A percentile compares a stretch with the other conserved stretches of the same genome.
These are phyloP conservation scores for Cyberlindnera mrakii DNA, from an alignment of 805 yeast species.

Conservation along the genomic window DNA sequence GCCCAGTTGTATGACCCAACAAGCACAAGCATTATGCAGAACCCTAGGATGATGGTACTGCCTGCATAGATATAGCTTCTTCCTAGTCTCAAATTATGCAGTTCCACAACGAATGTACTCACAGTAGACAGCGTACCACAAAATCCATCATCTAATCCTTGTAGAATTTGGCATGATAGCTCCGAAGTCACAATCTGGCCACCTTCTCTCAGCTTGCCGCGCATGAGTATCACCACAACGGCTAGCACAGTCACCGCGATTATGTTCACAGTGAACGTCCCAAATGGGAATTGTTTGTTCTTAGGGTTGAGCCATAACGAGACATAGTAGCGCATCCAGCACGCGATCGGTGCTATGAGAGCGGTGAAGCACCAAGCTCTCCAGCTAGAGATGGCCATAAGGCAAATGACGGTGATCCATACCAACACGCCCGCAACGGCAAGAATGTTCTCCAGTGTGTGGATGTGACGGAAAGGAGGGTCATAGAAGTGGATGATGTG, in stretches of 20 bases:
- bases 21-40: slow-evolving; percentile 45
- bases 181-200: slow-evolving; percentile 25
- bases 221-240: slow-evolving; percentile 33
- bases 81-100: slow-evolving; percentile 32
- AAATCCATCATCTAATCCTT: slow-evolving; percentile 56
- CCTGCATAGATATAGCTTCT: slow-evolving; percentile 46
- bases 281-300: slow-evolving; percentile 43
- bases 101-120: slow-evolving; percentile 72
- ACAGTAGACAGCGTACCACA: slow-evolving; percentile 72
- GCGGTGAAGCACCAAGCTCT: slow-evolving; percentile 66
- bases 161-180: slow-evolving; percentile 43
- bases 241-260: slow-evolving; percentile 41
- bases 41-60: slow-evolving; percentile 41
- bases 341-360: slow-evolving; percentile 69
- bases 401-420: slow-evolving; percentile 20
- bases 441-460: slow-evolving; percentile 8
- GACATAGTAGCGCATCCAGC: slow-evolving; percentile 49
- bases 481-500: slow-evolving; percentile 41
- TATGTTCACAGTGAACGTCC: slow-evolving; percentile 46
- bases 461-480: slow-evolving; percentile 32
- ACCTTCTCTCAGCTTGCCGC: slow-evolving; percentile 33
- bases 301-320: slow-evolving; percentile 43
- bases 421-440: slow-evolving; percentile 12
- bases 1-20: slow-evolving; percentile 75
- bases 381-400: slow-evolving; percentile 32